phyloP scores from a whole-genome alignment of 176 grass and related monocot genomes.

The Dactylis glomerata region DNA sequence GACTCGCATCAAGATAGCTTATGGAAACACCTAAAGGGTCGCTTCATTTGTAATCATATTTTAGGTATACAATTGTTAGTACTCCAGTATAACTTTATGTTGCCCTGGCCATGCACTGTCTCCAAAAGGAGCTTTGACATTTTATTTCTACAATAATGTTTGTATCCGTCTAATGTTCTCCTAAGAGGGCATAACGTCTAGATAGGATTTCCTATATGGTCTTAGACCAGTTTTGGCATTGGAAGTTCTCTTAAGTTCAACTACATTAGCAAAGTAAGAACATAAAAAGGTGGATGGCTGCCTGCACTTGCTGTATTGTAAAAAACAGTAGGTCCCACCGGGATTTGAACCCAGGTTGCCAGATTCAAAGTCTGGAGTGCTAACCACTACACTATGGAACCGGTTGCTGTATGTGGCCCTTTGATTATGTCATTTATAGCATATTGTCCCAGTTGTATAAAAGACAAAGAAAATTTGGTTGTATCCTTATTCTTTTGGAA shows the following conservation, averaged over 20 bases:
- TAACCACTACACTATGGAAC: constrained; percentile 86
- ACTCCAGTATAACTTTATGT: background rate
- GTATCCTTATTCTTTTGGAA: background rate
- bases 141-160: background rate
- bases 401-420: background rate
- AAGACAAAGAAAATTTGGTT: background rate
- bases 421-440: background rate
- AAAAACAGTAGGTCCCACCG: constrained; percentile 54
- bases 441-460: background rate
- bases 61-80: background rate
- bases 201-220: background rate
- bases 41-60: background rate
- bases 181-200: background rate
- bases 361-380: constrained; percentile 99
- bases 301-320: background rate
- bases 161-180: background rate
- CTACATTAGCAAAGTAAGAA: background rate
- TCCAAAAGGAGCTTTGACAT: background rate
- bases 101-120: background rate
- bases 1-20: background rate
- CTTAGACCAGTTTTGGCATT: background rate
- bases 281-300: background rate
- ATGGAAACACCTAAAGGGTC: background rate
- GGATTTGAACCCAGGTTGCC: constrained; percentile 99
- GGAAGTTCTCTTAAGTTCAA: background rate